A percentile compares a stretch with the other conserved stretches of the same genome.
Evolutionary conservation across 2,329 filamentous ascomycete genomes (phyloP).

Genomic region (Aspergillus sojae): DNA sequence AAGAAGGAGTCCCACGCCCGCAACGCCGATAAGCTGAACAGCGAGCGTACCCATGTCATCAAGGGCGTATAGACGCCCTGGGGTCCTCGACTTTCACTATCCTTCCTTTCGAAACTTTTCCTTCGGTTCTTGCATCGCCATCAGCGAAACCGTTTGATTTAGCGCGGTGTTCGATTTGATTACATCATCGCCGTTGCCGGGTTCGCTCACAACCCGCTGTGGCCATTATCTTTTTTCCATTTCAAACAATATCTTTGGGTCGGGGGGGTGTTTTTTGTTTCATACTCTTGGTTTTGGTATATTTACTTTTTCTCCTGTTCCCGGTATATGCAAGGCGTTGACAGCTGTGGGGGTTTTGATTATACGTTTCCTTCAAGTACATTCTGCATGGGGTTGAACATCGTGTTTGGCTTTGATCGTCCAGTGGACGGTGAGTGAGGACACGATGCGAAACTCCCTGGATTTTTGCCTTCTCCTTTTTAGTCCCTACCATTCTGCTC

Average conservation of each 20-base stretch:
- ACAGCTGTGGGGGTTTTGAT: slow-evolving; percentile 22
- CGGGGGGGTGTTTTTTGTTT: slow-evolving; percentile 15
- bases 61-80: slow-evolving; percentile 69
- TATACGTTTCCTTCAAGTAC: slow-evolving; percentile 11
- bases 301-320: slow-evolving; percentile 13
- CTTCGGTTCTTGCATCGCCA: slow-evolving; percentile 20
- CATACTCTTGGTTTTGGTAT: background rate
- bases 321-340: slow-evolving; percentile 31
- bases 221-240: slow-evolving; percentile 12
- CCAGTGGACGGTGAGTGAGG: slow-evolving; percentile 6
- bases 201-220: slow-evolving; percentile 12
- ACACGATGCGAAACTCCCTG: slow-evolving; percentile 9
- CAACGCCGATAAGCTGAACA: slow-evolving; percentile 89
- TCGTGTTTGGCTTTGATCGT: slow-evolving; percentile 7
- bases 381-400: slow-evolving; percentile 13
- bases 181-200: slow-evolving; percentile 10
- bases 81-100: slow-evolving; percentile 7
- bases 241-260: slow-evolving; percentile 13
- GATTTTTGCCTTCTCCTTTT: slow-evolving; percentile 12
- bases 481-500: slow-evolving; percentile 11
- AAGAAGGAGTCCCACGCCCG: slow-evolving; percentile 96
- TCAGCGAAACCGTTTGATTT: slow-evolving; percentile 26
- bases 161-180: slow-evolving; percentile 34
- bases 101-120: slow-evolving; percentile 13
- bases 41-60: slow-evolving; percentile 91